Evolutionary conservation across 176 grass and related monocot genomes (phyloP).

Genomic region (Cymbopogon citratus): DNA sequence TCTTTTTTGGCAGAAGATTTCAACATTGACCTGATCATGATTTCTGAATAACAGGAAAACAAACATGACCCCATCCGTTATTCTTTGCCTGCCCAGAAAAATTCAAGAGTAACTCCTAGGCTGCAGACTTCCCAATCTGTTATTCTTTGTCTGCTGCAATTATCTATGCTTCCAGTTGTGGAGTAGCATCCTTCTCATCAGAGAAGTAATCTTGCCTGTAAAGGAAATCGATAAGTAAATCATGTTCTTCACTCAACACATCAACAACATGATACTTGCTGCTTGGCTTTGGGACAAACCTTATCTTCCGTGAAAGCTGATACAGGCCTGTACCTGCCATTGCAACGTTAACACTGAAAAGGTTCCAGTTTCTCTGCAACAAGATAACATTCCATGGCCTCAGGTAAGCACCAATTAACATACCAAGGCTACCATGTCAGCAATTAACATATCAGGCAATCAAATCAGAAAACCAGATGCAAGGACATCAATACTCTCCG

Average conservation of each 20-base stretch:
- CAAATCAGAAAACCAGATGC: neutral
- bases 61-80: neutral
- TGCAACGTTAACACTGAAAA: constrained; percentile 66
- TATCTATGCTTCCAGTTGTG: constrained; percentile 43
- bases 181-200: constrained; percentile 35
- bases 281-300: constrained; percentile 30
- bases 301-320: constrained; percentile 77
- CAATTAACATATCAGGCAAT: neutral
- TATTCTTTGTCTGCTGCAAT: neutral
- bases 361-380: constrained; percentile 86
- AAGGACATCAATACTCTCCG: neutral
- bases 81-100: neutral
- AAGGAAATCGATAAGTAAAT: neutral
- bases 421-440: neutral
- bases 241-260: neutral
- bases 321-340: constrained; percentile 72
- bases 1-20: neutral
- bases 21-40: neutral
- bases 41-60: neutral
- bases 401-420: neutral
- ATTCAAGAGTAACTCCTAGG: neutral
- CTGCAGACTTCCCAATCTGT: neutral
- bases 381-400: neutral
- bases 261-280: neutral
- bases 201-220: constrained; percentile 70